These are phyloP conservation scores for Taphrina deformans DNA, from an alignment of 1,139 yeast species.

Conservation along the genomic window DNA sequence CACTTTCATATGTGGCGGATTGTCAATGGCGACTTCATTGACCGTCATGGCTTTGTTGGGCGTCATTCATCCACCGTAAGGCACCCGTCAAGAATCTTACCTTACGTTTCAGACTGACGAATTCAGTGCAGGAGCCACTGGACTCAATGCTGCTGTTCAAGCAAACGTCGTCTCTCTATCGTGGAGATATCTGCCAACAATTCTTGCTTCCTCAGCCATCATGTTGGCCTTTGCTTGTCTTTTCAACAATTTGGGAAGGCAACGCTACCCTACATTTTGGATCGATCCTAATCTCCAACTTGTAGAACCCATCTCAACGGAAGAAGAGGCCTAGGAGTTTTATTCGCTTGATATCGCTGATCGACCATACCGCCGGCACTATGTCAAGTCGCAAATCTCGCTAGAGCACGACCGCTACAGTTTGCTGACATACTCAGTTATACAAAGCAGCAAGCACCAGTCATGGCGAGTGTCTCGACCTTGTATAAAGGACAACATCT, in stretches of 20 bases:
- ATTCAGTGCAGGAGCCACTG: not conserved
- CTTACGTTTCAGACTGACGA: no score
- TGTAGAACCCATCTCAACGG: not conserved
- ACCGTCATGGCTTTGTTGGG: not conserved
- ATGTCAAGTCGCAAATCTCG: no score
- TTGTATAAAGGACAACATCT: no score
- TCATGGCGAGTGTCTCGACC: no score
- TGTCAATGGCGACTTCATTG: not conserved
- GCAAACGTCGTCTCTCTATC: not conserved
- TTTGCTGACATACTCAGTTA: no score
- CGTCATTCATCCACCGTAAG: conserved; percentile 3
- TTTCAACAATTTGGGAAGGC: not conserved
- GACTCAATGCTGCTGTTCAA: not conserved
- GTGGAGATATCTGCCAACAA: not conserved
- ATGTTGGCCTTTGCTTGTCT: not conserved
- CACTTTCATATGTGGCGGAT: not conserved
- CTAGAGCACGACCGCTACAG: no score
- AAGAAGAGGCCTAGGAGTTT: not conserved
- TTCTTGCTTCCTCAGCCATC: not conserved
- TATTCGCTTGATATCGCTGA: no score
- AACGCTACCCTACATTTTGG: not conserved
- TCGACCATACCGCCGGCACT: no score
- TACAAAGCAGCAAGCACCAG: no score
- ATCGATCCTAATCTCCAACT: not conserved
- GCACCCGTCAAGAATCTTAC: not conserved